Conservation (phyloP, 805 yeast species). For the Candida broadrunensis region DNA sequence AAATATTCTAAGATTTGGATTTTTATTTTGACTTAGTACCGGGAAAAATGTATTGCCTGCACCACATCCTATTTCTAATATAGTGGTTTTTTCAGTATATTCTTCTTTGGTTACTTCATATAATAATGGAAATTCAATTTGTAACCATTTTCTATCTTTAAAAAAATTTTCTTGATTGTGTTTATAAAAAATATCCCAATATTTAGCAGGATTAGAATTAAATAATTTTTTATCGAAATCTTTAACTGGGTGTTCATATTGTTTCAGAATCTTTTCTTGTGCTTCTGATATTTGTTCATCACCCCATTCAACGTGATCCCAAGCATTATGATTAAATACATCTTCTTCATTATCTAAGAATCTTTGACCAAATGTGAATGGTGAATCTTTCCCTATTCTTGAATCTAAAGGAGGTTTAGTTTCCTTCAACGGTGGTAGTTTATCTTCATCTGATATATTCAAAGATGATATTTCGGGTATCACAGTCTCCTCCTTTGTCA, state of each 20-base stretch:
- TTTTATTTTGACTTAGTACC: conserved; percentile 75
- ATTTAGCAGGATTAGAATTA: conserved; percentile 84
- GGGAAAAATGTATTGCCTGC: conserved; percentile 98
- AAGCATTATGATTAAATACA: conserved; percentile 91
- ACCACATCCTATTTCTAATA: conserved; percentile 95
- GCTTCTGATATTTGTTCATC: conserved; percentile 81
- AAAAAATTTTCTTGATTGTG: conserved; percentile 91
- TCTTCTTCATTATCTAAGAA: conserved; percentile 67
- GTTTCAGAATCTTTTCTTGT: conserved; percentile 67
- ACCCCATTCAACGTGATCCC: conserved; percentile 98
- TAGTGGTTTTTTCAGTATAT: conserved; percentile 65
- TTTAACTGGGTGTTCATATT: conserved; percentile 78
- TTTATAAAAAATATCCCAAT: conserved; percentile 92
- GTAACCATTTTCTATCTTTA: conserved; percentile 95
- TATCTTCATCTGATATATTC: background rate
- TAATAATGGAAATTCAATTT: conserved; percentile 85
- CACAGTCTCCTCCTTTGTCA: background rate
- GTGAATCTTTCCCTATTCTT: conserved; percentile 78
- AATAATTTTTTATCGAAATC: conserved; percentile 79
- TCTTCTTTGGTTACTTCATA: conserved; percentile 69
- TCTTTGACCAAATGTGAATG: conserved; percentile 91
- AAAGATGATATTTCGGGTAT: background rate
- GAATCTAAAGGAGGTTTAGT: conserved; percentile 49
- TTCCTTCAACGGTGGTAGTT: conserved; percentile 12
- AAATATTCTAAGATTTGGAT: conserved; percentile 65